These are phyloP conservation scores for Ascochyta pisi DNA, from an alignment of 2,329 filamentous ascomycete genomes.

Conservation along the genomic window DNA sequence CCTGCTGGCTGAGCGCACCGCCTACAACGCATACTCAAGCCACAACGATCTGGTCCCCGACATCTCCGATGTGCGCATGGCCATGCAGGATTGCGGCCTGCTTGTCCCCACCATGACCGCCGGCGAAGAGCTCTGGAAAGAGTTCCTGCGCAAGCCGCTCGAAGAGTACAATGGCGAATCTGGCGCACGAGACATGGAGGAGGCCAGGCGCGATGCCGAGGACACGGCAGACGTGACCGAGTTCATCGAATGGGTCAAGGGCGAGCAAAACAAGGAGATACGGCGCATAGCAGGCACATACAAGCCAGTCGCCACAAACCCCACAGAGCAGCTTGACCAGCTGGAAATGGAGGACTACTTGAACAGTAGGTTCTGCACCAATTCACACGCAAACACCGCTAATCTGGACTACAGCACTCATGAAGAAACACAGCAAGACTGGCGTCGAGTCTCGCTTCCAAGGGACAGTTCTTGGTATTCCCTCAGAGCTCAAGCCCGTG, in stretches of 20 bases:
- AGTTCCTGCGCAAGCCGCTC: slow-evolving; percentile 55
- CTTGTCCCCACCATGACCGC: slow-evolving; percentile 72
- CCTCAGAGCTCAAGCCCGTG: slow-evolving; percentile 73
- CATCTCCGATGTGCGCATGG: slow-evolving; percentile 82
- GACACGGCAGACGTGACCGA: slow-evolving; percentile 78
- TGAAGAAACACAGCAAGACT: slow-evolving; percentile 90
- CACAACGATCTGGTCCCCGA: slow-evolving; percentile 69
- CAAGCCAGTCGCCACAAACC: slow-evolving; percentile 45
- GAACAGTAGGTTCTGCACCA: slow-evolving; percentile 43
- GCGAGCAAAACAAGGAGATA: slow-evolving; percentile 78
- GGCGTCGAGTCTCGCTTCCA: slow-evolving; percentile 86
- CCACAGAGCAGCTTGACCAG: slow-evolving; percentile 57
- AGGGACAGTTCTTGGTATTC: slow-evolving; percentile 81
- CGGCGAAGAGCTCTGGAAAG: slow-evolving; percentile 72
- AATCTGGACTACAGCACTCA: slow-evolving; percentile 65
- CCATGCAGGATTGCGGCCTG: slow-evolving; percentile 80
- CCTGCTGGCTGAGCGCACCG: slow-evolving; percentile 75
- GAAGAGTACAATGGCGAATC: slow-evolving; percentile 51
- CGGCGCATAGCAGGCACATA: slow-evolving; percentile 77
- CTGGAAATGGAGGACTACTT: slow-evolving; percentile 57
- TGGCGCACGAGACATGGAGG: slow-evolving; percentile 52
- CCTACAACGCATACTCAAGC: slow-evolving; percentile 73
- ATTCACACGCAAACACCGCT: slow-evolving; percentile 11
- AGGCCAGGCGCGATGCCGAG: slow-evolving; percentile 64
- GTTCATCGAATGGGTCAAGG: slow-evolving; percentile 80